phyloP scores from a whole-genome alignment of 2,329 filamentous ascomycete species.

The Aspergillus fructus region DNA sequence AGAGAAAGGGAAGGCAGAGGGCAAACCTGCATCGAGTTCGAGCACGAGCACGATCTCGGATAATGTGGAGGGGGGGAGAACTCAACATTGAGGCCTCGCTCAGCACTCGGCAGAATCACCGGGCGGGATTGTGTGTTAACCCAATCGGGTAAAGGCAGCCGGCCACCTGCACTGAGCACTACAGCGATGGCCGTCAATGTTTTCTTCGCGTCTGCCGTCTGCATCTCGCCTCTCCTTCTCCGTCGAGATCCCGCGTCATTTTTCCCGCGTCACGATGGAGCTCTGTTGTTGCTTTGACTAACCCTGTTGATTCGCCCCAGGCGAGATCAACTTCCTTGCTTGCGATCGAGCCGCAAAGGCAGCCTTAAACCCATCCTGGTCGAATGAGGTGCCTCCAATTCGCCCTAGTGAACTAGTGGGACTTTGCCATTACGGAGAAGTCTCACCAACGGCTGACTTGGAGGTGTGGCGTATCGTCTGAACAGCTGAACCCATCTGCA shows the following conservation, averaged over 20 bases:
- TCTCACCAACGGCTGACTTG: conserved; percentile 13
- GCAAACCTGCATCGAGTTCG: not conserved
- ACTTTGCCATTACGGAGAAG: conserved; percentile 13
- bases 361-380: conserved; percentile 10
- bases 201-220: not conserved
- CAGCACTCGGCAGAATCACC: not conserved
- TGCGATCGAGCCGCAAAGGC: conserved; percentile 14
- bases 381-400: conserved; percentile 12
- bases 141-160: not conserved
- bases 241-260: not conserved
- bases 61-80: not conserved
- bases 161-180: no score
- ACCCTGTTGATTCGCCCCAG: not conserved
- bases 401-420: conserved; percentile 22
- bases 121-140: conserved; percentile 1
- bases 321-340: conserved; percentile 8
- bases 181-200: no score
- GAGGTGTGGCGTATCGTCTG: conserved; percentile 22
- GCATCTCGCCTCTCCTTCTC: not conserved
- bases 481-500: conserved; percentile 23
- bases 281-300: not conserved
- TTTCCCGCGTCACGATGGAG: not conserved
- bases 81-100: no score
- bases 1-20: not conserved
- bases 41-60: not conserved